Conservation (phyloP, 257 asterid species). For the Solanum verrucosum region DNA sequence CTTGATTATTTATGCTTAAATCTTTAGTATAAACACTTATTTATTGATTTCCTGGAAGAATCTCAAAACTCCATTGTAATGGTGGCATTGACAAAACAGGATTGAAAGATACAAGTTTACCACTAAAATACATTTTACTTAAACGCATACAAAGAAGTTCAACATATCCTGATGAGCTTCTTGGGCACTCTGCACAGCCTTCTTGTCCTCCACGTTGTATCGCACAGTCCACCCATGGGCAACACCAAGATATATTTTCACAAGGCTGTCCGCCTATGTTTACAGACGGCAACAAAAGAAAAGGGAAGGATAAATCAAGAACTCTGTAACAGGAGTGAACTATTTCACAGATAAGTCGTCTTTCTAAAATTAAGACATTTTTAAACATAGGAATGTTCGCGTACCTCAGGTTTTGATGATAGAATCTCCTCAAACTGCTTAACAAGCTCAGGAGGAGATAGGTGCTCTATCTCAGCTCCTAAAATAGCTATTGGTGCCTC, state of each 20-base stretch:
- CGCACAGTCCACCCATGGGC: conserved; percentile 6
- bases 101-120: no score
- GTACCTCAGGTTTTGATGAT: conserved; percentile 44
- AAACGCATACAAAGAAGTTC: not conserved
- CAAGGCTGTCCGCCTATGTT: not conserved
- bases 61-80: no score
- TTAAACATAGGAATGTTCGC: not conserved
- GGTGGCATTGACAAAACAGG: no score
- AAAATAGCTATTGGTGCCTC: conserved; percentile 41
- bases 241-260: not conserved
- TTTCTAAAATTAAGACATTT: not conserved
- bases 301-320: not conserved
- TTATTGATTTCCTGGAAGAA: no score
- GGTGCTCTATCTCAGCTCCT: conserved; percentile 48
- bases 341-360: not conserved
- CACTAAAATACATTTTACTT: no score
- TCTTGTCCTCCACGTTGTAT: not conserved
- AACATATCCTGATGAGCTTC: conserved; percentile 4
- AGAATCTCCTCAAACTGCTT: conserved; percentile 40
- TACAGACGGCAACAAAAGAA: not conserved
- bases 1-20: not conserved
- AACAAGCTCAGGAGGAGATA: conserved; percentile 40
- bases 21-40: no score
- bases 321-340: not conserved
- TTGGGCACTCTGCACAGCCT: not conserved